These are phyloP conservation scores for Telfairia occidentalis DNA, from an alignment of 331 rosid species.

Conservation along the genomic window DNA sequence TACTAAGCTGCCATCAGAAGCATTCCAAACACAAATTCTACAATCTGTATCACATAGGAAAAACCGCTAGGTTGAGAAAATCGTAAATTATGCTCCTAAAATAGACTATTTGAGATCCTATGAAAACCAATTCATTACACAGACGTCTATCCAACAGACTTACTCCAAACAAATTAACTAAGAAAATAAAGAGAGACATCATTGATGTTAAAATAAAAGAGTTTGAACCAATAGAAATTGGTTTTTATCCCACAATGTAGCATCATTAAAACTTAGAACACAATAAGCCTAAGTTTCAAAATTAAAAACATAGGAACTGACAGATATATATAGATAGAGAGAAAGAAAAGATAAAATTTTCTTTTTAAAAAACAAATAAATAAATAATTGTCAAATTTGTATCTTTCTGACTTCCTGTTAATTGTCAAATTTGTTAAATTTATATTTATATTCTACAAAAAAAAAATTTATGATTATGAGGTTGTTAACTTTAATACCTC, in stretches of 20 bases:
- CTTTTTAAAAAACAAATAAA: no score
- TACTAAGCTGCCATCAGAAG: constrained; percentile 94
- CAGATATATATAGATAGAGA: no score
- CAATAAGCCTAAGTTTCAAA: no score
- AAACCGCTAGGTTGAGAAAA: constrained; percentile 16
- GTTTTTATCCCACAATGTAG: background rate
- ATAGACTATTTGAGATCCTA: background rate
- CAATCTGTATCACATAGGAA: constrained; percentile 53
- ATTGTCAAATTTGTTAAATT: no score
- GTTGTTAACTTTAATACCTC: no score
- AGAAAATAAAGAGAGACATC: background rate
- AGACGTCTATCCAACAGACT: background rate
- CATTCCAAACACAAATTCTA: constrained; percentile 99
- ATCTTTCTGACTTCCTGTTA: no score
- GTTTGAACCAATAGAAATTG: background rate
- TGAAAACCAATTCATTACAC: background rate
- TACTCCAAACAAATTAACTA: background rate
- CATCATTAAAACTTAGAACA: background rate
- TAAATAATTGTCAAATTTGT: no score
- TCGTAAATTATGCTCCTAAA: constrained; percentile 6
- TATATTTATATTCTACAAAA: no score
- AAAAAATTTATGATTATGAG: no score
- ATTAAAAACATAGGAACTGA: no score
- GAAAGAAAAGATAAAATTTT: no score
- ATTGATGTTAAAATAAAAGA: background rate